phyloP scores from a whole-genome alignment of 768 basidiomycete genomes.

The Dentipellis sp. region DNA sequence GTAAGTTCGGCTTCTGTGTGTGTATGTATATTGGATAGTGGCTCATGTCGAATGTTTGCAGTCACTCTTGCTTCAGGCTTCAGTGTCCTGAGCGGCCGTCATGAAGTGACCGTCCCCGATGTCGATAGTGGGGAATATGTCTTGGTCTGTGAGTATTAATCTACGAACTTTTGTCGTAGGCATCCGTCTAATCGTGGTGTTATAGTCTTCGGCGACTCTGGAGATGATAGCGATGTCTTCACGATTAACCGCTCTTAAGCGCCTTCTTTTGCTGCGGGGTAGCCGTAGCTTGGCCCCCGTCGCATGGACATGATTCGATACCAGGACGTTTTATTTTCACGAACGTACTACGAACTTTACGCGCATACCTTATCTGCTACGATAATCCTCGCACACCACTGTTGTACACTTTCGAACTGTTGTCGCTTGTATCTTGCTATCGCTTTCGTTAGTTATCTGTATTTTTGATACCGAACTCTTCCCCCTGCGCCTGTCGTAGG shows the following conservation, averaged over 20 bases:
- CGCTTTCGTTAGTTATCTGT: too few species aligned
- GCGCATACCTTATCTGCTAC: too few species aligned
- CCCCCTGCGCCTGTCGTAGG: too few species aligned
- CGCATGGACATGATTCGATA: too few species aligned
- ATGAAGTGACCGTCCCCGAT: slow-evolving; percentile 4
- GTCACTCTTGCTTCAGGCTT: not conserved
- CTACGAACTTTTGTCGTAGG: not conserved
- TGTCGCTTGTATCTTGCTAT: too few species aligned
- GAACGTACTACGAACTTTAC: too few species aligned
- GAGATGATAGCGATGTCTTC: slow-evolving; percentile 20
- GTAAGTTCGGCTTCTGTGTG: not conserved
- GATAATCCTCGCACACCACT: too few species aligned
- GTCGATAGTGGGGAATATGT: not conserved
- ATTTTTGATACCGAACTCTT: too few species aligned
- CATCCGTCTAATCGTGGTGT: not conserved
- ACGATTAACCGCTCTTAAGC: slow-evolving; percentile 11
- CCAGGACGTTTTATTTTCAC: too few species aligned
- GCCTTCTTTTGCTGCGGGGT: too few species aligned
- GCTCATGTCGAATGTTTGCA: not conserved
- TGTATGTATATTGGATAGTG: not conserved
- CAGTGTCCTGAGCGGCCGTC: slow-evolving; percentile 1
- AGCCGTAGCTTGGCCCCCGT: not conserved
- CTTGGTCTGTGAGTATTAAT: slow-evolving; percentile 1
- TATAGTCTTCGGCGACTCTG: slow-evolving; percentile 27
- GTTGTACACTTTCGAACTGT: too few species aligned